A percentile compares a stretch with the other conserved stretches of the same genome.
Evolutionary conservation across 2,329 filamentous ascomycete genomes (phyloP).

Genomic region (Clarireedia sp.): DNA sequence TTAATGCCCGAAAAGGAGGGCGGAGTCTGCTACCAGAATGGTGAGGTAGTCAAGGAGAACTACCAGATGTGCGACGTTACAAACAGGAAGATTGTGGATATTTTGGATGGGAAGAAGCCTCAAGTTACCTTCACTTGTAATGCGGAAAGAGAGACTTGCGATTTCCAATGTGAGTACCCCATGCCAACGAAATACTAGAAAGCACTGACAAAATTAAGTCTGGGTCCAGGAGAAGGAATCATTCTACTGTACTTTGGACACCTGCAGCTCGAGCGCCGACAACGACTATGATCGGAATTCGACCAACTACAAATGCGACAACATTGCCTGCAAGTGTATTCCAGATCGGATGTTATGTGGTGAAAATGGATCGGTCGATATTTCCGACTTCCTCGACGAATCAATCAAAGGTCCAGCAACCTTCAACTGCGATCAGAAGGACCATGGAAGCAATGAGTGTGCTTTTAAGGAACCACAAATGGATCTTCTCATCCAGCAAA

Average conservation of each 20-base stretch:
- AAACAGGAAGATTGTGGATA: constrained; percentile 84
- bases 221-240: constrained; percentile 94
- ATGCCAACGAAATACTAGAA: not conserved
- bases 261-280: constrained; percentile 66
- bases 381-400: constrained; percentile 78
- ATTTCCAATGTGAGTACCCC: constrained; percentile 74
- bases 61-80: constrained; percentile 98
- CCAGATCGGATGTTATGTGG: constrained; percentile 90
- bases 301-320: constrained; percentile 77
- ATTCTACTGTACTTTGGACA: constrained; percentile 87
- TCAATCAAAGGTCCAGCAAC: constrained; percentile 80
- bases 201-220: constrained; percentile 44
- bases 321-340: constrained; percentile 81
- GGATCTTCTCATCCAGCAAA: constrained; percentile 77
- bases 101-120: constrained; percentile 75
- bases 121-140: constrained; percentile 94
- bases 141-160: constrained; percentile 65
- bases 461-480: constrained; percentile 86
- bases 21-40: constrained; percentile 86
- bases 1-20: constrained; percentile 77
- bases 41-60: constrained; percentile 86
- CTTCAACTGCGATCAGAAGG: constrained; percentile 64
- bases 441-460: constrained; percentile 59
- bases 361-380: constrained; percentile 82
- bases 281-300: constrained; percentile 65